Base-by-base conservation (phyloP, 192 early-diverging fungal species). In the Funneliformis mosseae region DNA sequence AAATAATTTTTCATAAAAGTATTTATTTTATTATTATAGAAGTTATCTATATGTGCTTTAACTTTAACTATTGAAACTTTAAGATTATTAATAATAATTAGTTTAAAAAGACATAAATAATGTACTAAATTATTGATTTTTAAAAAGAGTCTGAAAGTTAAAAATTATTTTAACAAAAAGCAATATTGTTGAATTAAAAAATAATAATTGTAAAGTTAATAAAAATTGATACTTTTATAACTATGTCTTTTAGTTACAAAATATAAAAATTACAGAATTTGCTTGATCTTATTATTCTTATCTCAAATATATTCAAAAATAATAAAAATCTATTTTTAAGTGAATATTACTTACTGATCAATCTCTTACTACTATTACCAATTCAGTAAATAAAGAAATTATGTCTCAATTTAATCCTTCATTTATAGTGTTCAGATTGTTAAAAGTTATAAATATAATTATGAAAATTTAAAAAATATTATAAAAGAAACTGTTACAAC, bases 391-490 rank as follows among this genome's bases (percentile, higher is more conserved):
- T 70, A 70, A n/a, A 70, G 68, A 70, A 70, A 70, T 43, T 21
- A 70, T 70, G 38, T 6, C 11, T 3, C 4, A n/a, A n/a, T 70
- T 70, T 70, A 41, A 70, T 43, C 8, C 43, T 43, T 6, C 3
- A 43, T 6, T 43, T 18, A 43, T 1, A 42, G 43, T 43, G 6
- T 39, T 18, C 0, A 14, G 68, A n/a, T 70, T n/a, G 11, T 16
- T n/a, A 70, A 70, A 70, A 70, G 68, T 16, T 70, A 70, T 45
- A 5, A 45, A 43, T 70, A 43, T 70, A 70, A 70, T 39, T 14
- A 67, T 28, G 28, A 67, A 12, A 39, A 28, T 38, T 33, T 67
- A 33, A n/a, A 39, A 38, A 21, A 70, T 43, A n/a, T 43, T 16
- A 16, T 70, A 43, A 41, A 41, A 33, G 41, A 70, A 43, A 70